A percentile compares a stretch with the other conserved stretches of the same genome.
These are phyloP conservation scores for Celoporthe dispersa DNA, from an alignment of 2,329 filamentous ascomycete species.

Conservation along the genomic window DNA sequence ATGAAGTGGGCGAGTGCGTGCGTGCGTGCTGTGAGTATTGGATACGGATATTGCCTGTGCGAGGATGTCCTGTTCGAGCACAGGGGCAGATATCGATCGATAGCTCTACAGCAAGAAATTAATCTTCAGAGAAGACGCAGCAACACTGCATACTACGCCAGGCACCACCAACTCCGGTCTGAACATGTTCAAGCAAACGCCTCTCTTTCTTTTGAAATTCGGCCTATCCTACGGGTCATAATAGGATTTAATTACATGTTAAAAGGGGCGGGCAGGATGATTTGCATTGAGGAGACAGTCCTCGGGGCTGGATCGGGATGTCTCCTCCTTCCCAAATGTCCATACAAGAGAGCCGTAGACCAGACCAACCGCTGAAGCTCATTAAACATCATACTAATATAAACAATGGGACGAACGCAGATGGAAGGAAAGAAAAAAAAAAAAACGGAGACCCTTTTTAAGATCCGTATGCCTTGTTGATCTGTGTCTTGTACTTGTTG, in stretches of 20 bases:
- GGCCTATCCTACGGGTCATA: conserved; percentile 18
- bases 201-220: conserved; percentile 1
- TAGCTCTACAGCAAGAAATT: too few relatives aligned
- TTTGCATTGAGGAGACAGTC: conserved; percentile 8
- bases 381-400: conserved; percentile 16
- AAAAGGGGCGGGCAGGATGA: not conserved
- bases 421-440: not conserved
- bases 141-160: not conserved
- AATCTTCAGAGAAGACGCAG: not conserved
- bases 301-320: not conserved
- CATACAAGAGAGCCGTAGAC: not conserved
- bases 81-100: too few relatives aligned
- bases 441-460: conserved; percentile 26
- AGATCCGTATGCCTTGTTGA: conserved; percentile 62
- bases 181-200: not conserved
- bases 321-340: not conserved
- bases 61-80: too few relatives aligned
- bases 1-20: not conserved
- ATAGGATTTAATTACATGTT: conserved; percentile 14
- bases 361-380: conserved; percentile 2
- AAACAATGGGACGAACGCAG: not conserved
- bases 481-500: conserved; percentile 63
- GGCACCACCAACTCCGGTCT: not conserved
- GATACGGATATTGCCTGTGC: not conserved
- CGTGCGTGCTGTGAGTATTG: not conserved